phyloP scores from a whole-genome alignment of 306 rosid genomes.

The Citrullus amarus region DNA sequence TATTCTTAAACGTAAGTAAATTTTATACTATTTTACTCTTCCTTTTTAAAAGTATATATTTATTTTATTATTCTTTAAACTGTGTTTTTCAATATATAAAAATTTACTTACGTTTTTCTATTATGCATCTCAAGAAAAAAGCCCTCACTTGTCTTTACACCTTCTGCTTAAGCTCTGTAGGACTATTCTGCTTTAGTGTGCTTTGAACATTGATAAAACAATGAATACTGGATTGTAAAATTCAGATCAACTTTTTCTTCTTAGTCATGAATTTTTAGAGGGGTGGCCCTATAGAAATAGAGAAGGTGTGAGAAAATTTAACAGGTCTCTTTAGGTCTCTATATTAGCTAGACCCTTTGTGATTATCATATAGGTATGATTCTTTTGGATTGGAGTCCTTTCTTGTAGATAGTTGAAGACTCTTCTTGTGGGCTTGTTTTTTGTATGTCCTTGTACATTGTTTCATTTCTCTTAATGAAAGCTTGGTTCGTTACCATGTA shows the following conservation, averaged over 20 bases:
- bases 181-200: not conserved
- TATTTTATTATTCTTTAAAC: not conserved
- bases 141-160: not conserved
- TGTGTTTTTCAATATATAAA: not conserved
- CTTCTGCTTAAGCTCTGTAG: not conserved
- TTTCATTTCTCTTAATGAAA: not conserved
- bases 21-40: not conserved
- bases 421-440: not conserved
- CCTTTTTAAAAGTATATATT: not conserved
- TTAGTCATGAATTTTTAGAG: not conserved
- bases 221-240: not conserved
- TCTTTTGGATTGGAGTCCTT: not conserved
- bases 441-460: not conserved
- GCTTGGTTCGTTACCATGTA: too few species aligned
- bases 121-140: not conserved
- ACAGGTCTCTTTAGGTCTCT: not conserved
- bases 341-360: not conserved
- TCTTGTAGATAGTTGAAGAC: not conserved
- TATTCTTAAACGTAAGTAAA: not conserved
- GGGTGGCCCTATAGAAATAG: not conserved
- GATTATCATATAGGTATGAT: not conserved
- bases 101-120: not conserved
- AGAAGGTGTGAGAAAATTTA: not conserved
- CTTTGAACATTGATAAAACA: not conserved
- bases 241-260: not conserved